phyloP scores from a whole-genome alignment of 2,329 filamentous ascomycete species.

The Davidsoniella neocaledoniae region DNA sequence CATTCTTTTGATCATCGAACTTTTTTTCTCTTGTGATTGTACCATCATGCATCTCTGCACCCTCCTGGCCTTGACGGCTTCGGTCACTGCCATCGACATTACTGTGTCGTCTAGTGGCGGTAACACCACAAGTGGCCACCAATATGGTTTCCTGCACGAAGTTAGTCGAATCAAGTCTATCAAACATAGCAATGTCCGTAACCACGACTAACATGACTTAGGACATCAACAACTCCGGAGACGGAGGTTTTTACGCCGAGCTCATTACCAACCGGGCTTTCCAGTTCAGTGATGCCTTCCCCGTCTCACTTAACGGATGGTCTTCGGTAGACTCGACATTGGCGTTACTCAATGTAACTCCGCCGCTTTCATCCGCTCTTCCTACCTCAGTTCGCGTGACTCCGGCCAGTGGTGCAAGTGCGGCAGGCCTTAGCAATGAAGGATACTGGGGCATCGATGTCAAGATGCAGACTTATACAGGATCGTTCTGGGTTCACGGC shows the following conservation, averaged over 20 bases:
- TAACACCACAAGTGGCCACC: conserved; percentile 27
- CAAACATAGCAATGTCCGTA: background rate
- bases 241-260: conserved; percentile 58
- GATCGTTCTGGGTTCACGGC: conserved; percentile 37
- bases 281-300: conserved; percentile 32
- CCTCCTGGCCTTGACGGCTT: conserved; percentile 3
- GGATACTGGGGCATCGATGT: conserved; percentile 43
- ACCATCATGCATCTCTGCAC: conserved; percentile 2
- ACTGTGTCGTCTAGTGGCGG: conserved; percentile 23
- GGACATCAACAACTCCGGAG: conserved; percentile 52
- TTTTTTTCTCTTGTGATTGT: background rate
- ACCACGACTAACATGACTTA: conserved; percentile 15
- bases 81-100: conserved; percentile 20
- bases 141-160: conserved; percentile 30
- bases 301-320: conserved; percentile 30
- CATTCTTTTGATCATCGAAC: background rate
- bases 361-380: conserved; percentile 35
- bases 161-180: conserved; percentile 15
- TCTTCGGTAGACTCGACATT: conserved; percentile 27
- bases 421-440: conserved; percentile 32
- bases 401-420: conserved; percentile 16
- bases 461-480: conserved; percentile 28
- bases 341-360: conserved; percentile 28
- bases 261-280: conserved; percentile 55
- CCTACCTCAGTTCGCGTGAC: conserved; percentile 33